Percentiles rank a stretch among this genome's conserved stretches.
phyloP scores from a whole-genome alignment of 192 early-diverging fungal species.

The Gryganskiella cystojenkinii region DNA sequence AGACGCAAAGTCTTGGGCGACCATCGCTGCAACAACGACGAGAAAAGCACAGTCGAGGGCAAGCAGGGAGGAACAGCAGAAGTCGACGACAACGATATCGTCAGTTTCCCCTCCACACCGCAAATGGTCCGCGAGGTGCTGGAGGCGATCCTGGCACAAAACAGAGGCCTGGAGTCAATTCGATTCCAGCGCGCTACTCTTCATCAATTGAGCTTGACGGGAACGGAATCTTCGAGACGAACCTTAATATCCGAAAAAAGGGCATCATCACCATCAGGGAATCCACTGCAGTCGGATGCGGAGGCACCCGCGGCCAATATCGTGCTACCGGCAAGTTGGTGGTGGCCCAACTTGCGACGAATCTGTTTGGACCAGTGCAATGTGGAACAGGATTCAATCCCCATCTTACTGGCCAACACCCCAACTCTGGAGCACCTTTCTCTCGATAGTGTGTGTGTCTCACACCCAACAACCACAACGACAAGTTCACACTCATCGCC shows the following conservation, averaged over 20 bases:
- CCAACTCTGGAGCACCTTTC: neutral
- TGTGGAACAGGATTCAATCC: neutral
- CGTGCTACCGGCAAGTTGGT: no score
- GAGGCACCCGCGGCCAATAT: no score
- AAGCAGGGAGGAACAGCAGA: no score
- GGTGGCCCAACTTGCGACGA: neutral
- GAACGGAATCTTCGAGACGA: neutral
- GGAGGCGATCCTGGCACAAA: neutral
- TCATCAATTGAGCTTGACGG: neutral
- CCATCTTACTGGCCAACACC: neutral
- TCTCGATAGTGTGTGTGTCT: neutral
- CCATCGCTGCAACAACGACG: no score
- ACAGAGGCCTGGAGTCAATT: neutral
- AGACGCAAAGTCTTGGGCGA: no score
- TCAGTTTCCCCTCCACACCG: no score
- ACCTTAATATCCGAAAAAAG: neutral
- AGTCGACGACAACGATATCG: no score
- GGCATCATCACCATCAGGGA: no score
- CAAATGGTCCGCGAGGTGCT: neutral
- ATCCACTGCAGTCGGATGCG: no score
- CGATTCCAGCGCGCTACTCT: neutral
- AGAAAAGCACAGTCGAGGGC: no score
- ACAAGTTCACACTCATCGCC: no score
- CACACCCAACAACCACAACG: no score
- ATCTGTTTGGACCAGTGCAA: neutral